Conservation (phyloP, 768 basidiomycete species). For the Termitomyces sp. region DNA sequence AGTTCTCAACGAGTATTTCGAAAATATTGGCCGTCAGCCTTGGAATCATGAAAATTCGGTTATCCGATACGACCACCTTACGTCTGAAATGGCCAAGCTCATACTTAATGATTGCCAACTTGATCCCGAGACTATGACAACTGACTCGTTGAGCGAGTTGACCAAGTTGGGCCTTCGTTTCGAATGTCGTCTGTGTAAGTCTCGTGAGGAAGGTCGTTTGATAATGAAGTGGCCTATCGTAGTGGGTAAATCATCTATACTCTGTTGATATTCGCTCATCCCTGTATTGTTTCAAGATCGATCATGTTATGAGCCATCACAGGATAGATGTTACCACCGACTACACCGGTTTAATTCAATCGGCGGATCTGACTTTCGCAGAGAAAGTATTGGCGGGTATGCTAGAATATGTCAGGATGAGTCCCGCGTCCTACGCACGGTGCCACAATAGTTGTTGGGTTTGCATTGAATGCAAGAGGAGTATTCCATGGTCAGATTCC, state of each 20-base stretch:
- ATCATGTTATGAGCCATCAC: background rate
- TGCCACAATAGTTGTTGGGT: constrained; percentile 1
- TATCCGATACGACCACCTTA: constrained; percentile 2
- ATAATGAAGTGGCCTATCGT: constrained; percentile 15
- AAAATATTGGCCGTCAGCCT: background rate
- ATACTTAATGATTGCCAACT: constrained; percentile 6
- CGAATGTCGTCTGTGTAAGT: constrained; percentile 8
- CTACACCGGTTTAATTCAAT: background rate
- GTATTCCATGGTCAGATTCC: constrained; percentile 1
- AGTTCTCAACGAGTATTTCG: background rate
- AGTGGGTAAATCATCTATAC: background rate
- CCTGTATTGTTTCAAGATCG: background rate
- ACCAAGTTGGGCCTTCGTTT: background rate
- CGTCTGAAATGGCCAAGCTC: background rate
- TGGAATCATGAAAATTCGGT: constrained; percentile 1
- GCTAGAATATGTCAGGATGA: constrained; percentile 4
- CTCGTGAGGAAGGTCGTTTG: constrained; percentile 7
- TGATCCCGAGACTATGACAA: background rate
- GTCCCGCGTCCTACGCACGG: background rate
- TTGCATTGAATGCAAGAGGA: constrained; percentile 7
- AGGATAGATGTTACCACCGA: background rate
- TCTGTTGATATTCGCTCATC: background rate
- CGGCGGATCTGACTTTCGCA: background rate
- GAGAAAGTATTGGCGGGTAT: background rate
- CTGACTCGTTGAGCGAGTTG: background rate